These are phyloP conservation scores for Saturnispora saitoi DNA, from an alignment of 805 yeast species.

Conservation along the genomic window DNA sequence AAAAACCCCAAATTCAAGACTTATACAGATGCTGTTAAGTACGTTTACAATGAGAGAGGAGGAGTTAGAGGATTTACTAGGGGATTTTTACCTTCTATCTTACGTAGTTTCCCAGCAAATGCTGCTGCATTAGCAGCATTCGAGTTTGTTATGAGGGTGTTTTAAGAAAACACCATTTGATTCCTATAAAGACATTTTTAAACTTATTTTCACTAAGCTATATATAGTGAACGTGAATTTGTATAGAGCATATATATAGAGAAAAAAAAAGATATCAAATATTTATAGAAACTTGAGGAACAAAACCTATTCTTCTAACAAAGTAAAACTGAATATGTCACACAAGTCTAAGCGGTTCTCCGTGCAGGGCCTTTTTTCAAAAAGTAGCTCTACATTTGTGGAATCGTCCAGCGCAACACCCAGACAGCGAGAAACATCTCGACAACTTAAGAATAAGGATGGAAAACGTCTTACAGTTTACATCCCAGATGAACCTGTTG, in stretches of 20 bases:
- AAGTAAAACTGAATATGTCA: not conserved
- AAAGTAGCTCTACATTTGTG: not conserved
- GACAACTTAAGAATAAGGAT: not conserved
- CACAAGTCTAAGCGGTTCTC: conserved; percentile 10
- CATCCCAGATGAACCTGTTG: conserved; percentile 1
- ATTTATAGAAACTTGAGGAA: not conserved
- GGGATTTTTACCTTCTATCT: conserved; percentile 73
- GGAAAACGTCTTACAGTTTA: conserved; percentile 8
- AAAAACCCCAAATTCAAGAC: conserved; percentile 60
- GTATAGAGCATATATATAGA: not conserved
- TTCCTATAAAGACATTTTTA: not conserved
- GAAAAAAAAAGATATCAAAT: not conserved
- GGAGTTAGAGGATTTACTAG: conserved; percentile 59
- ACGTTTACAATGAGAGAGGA: conserved; percentile 58
- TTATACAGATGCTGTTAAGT: conserved; percentile 64
- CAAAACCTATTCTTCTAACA: not conserved
- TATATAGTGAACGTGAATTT: not conserved
- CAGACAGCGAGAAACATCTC: not conserved
- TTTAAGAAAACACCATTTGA: conserved; percentile 6
- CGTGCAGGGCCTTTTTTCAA: conserved; percentile 11
- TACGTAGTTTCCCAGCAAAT: conserved; percentile 86
- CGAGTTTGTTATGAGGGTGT: conserved; percentile 66
- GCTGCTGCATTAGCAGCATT: conserved; percentile 90
- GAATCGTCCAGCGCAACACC: not conserved
- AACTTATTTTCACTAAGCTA: not conserved